Conservation (phyloP, 306 rosid species). For the Inga oerstediana region DNA sequence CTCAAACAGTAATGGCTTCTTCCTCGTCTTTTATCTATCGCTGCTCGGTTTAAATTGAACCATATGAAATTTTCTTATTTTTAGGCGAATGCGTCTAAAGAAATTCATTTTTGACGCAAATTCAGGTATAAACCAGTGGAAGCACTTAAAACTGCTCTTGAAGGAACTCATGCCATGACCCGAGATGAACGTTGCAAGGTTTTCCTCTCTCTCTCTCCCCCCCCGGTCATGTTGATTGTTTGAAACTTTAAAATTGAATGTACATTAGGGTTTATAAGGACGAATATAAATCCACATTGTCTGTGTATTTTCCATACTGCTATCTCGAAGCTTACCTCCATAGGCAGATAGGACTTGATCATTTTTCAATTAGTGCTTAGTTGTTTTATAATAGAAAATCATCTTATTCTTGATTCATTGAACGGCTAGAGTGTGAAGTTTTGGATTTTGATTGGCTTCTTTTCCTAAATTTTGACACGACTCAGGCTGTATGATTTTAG, state of each 20-base stretch:
- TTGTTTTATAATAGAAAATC: conserved; percentile 28
- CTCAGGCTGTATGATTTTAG: neutral
- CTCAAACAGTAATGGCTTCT: conserved; percentile 71
- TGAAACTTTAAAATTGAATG: neutral
- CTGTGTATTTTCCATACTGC: neutral
- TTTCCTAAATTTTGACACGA: neutral
- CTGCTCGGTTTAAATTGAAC: neutral
- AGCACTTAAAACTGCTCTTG: conserved; percentile 97
- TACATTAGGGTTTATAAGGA: conserved; percentile 5
- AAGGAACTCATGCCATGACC: conserved; percentile 88
- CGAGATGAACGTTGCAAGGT: conserved; percentile 97
- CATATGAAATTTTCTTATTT: neutral
- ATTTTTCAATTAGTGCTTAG: neutral
- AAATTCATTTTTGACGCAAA: conserved; percentile 1
- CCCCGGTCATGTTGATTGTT: neutral
- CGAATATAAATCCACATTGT: neutral
- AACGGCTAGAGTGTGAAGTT: neutral
- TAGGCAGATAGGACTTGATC: neutral
- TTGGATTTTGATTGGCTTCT: neutral
- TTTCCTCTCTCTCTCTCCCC: neutral
- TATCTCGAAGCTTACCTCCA: conserved; percentile 17
- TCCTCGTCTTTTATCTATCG: neutral
- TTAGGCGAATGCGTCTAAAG: neutral
- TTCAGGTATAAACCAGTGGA: conserved; percentile 79
- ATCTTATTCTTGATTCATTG: neutral